A percentile compares a stretch with the other conserved stretches of the same genome.
phyloP scores from a whole-genome alignment of 108 stramenopile species.

The Cyclotella atomus region DNA sequence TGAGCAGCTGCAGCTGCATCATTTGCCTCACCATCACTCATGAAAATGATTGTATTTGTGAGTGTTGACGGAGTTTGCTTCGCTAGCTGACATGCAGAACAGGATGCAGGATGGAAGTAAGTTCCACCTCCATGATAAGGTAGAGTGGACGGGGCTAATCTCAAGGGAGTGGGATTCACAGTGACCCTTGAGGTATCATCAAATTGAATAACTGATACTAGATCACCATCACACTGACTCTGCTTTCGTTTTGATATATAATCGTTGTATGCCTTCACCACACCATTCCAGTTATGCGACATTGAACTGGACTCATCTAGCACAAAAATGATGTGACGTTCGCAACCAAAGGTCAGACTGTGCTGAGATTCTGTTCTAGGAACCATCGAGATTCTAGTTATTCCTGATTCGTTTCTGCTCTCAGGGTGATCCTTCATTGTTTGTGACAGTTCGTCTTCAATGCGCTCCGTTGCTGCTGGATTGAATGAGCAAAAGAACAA shows the following conservation, averaged over 20 bases:
- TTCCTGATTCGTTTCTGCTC: conserved; percentile 35
- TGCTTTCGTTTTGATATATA: conserved; percentile 46
- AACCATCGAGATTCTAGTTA: conserved; percentile 53
- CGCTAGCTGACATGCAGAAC: conserved; percentile 35
- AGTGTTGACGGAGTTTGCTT: conserved; percentile 44
- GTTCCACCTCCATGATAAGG: conserved; percentile 44
- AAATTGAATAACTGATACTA: conserved; percentile 68
- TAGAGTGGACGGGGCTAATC: conserved; percentile 33
- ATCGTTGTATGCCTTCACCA: conserved; percentile 55
- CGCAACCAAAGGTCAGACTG: background rate
- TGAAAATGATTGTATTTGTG: conserved; percentile 58
- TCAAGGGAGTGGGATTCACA: conserved; percentile 19
- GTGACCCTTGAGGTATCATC: conserved; percentile 30
- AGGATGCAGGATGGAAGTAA: conserved; percentile 55
- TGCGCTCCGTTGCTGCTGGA: conserved; percentile 49
- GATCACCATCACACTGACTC: conserved; percentile 55
- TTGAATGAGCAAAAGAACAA: conserved; percentile 70
- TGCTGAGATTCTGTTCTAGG: conserved; percentile 13
- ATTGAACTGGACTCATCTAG: conserved; percentile 68
- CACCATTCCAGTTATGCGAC: conserved; percentile 50
- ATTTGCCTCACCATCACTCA: conserved; percentile 62
- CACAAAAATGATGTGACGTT: conserved; percentile 65
- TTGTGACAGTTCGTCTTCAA: conserved; percentile 49
- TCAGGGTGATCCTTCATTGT: conserved; percentile 40
- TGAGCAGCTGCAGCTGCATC: conserved; percentile 52